Evolutionary conservation across 805 yeast species (phyloP).

Genomic region (Candida tammaniensis): DNA sequence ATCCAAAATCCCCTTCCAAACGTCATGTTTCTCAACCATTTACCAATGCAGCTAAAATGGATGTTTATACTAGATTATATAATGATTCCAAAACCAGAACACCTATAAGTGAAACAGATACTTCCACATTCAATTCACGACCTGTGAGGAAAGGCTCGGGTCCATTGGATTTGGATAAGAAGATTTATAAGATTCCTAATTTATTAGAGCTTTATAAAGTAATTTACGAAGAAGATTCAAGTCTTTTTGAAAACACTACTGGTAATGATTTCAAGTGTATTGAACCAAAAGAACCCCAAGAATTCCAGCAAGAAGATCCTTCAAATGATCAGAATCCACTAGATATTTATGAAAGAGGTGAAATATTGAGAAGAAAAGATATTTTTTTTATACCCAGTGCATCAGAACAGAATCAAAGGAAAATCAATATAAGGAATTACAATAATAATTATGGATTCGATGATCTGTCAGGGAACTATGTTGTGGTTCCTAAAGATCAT

Average conservation of each 20-base stretch:
- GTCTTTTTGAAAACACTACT: constrained; percentile 19
- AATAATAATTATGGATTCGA: constrained; percentile 67
- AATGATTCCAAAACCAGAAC: constrained; percentile 6
- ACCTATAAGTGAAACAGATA: neutral
- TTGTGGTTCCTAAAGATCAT: constrained; percentile 59
- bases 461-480: constrained; percentile 63
- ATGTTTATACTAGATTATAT: constrained; percentile 14
- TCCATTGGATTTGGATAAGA: constrained; percentile 3
- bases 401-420: constrained; percentile 12
- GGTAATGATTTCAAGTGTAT: constrained; percentile 3
- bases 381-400: constrained; percentile 50
- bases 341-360: constrained; percentile 59
- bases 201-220: constrained; percentile 16
- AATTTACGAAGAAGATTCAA: constrained; percentile 25
- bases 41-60: constrained; percentile 6
- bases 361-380: constrained; percentile 47
- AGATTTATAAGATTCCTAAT: neutral
- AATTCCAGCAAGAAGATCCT: constrained; percentile 1
- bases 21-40: constrained; percentile 9
- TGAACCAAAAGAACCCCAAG: constrained; percentile 8
- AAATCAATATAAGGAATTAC: constrained; percentile 36
- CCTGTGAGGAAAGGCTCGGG: neutral
- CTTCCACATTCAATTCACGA: neutral
- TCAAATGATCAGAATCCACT: constrained; percentile 17
- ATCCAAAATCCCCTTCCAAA: constrained; percentile 4